Conservation (phyloP, 2,329 filamentous ascomycete species). For the Phaeosphaeriaceae sp. region DNA sequence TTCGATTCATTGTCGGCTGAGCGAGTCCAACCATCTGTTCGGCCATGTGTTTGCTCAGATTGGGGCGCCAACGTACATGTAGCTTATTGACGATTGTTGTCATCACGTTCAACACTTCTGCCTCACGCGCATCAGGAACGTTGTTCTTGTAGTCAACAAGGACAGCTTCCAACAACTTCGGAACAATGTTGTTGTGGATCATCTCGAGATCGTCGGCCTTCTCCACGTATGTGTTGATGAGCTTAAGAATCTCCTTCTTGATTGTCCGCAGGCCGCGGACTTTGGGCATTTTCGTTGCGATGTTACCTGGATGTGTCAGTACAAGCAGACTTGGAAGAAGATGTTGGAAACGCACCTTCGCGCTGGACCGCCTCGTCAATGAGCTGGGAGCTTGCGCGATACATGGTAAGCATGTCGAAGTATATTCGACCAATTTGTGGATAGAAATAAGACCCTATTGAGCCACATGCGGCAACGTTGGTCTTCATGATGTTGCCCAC, state of each 20-base stretch:
- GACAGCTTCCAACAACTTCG: conserved; percentile 92
- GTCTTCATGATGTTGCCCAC: conserved; percentile 99
- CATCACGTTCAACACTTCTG: conserved; percentile 96
- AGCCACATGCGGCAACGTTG: conserved; percentile 97
- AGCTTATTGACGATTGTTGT: conserved; percentile 96
- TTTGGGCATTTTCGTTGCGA: conserved; percentile 97
- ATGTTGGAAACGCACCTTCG: conserved; percentile 68
- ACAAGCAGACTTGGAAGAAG: neutral
- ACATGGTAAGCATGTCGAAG: conserved; percentile 99
- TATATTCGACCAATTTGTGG: conserved; percentile 98
- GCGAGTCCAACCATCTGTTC: conserved; percentile 56
- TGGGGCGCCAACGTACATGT: conserved; percentile 76
- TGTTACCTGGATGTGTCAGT: conserved; percentile 69
- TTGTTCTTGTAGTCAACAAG: conserved; percentile 97
- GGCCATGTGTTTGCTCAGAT: conserved; percentile 60
- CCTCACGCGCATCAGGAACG: conserved; percentile 92
- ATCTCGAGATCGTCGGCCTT: conserved; percentile 96
- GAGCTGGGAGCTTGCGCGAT: conserved; percentile 92
- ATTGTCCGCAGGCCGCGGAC: conserved; percentile 94
- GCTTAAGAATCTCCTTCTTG: conserved; percentile 98
- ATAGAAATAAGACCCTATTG: conserved; percentile 96
- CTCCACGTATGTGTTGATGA: conserved; percentile 97
- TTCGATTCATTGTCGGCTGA: conserved; percentile 11
- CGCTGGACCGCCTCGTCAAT: conserved; percentile 91
- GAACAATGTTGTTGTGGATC: conserved; percentile 92